phyloP scores from a whole-genome alignment of 2,329 filamentous ascomycete species.

The Juglanconis sp. region DNA sequence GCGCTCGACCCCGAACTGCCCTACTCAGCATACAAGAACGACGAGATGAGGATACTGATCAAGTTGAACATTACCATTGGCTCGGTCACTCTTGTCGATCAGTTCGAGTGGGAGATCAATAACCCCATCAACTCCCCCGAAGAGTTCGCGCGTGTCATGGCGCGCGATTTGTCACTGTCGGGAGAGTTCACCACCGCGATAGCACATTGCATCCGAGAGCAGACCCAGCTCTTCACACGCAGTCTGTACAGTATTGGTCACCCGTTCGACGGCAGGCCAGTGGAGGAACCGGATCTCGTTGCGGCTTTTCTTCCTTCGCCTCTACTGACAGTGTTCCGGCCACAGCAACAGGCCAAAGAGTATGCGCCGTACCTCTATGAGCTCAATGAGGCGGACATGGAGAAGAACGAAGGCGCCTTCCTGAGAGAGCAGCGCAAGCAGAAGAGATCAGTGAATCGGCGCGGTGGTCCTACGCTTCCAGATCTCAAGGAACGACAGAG shows the following conservation, averaged over 20 bases:
- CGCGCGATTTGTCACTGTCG: constrained; percentile 81
- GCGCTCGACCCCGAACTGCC: constrained; percentile 84
- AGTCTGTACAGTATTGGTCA: constrained; percentile 91
- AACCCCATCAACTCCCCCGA: constrained; percentile 91
- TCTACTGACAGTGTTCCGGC: constrained; percentile 77
- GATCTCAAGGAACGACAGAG: constrained; percentile 93
- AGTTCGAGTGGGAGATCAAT: constrained; percentile 99
- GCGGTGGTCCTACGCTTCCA: constrained; percentile 88
- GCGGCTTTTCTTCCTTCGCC: constrained; percentile 84
- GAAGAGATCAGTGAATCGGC: constrained; percentile 90
- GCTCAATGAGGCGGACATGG: constrained; percentile 83
- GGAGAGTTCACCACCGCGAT: constrained; percentile 98
- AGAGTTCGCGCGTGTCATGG: constrained; percentile 88
- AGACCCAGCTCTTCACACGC: constrained; percentile 89
- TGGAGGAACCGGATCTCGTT: constrained; percentile 88
- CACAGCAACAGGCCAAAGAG: constrained; percentile 89
- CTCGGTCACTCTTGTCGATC: constrained; percentile 87
- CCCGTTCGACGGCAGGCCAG: constrained; percentile 87
- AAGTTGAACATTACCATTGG: constrained; percentile 98
- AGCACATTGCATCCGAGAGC: constrained; percentile 94
- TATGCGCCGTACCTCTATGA: constrained; percentile 93
- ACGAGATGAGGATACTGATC: constrained; percentile 95
- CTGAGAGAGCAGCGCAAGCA: constrained; percentile 90
- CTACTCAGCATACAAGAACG: constrained; percentile 94
- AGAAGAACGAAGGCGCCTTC: constrained; percentile 87